These are phyloP conservation scores for Imleria badia DNA, from an alignment of 768 basidiomycete genomes.

Conservation along the genomic window DNA sequence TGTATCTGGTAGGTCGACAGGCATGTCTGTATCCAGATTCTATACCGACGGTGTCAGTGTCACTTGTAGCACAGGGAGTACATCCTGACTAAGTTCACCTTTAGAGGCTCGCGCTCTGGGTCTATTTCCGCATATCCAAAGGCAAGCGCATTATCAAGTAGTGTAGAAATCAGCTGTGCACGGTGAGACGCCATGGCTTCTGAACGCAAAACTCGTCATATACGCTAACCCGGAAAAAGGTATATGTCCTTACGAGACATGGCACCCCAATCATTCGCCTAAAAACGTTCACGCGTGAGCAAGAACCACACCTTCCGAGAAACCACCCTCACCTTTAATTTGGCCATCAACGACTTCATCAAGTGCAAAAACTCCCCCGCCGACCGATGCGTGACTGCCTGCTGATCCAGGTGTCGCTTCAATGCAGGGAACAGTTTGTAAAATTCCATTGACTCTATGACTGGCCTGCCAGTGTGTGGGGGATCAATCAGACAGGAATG, in stretches of 20 bases:
- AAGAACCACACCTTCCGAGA: not conserved
- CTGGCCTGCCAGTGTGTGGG: constrained; percentile 47
- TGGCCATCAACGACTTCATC: constrained; percentile 68
- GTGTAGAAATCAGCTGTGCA: constrained; percentile 39
- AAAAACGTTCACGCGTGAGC: not conserved
- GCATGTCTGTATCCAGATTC: constrained; percentile 53
- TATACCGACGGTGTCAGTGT: constrained; percentile 14
- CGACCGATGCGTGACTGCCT: constrained; percentile 45
- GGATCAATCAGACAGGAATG: not conserved
- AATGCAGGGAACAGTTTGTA: constrained; percentile 51
- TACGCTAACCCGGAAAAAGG: not conserved
- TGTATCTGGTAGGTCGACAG: constrained; percentile 40
- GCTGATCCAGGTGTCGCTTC: constrained; percentile 48
- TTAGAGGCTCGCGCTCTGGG: constrained; percentile 48
- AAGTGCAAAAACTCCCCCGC: constrained; percentile 56
- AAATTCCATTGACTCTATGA: constrained; percentile 62
- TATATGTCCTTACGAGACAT: constrained; percentile 48
- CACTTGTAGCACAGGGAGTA: not conserved
- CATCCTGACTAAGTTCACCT: constrained; percentile 33
- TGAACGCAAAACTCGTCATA: constrained; percentile 15
- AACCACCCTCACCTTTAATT: constrained; percentile 47
- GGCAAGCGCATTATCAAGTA: constrained; percentile 49
- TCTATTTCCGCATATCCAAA: constrained; percentile 47
- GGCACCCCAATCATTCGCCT: constrained; percentile 64
- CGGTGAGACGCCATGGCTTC: constrained; percentile 51